Conservation (phyloP, 805 yeast genomes). For the Spathaspora gorwiae region DNA sequence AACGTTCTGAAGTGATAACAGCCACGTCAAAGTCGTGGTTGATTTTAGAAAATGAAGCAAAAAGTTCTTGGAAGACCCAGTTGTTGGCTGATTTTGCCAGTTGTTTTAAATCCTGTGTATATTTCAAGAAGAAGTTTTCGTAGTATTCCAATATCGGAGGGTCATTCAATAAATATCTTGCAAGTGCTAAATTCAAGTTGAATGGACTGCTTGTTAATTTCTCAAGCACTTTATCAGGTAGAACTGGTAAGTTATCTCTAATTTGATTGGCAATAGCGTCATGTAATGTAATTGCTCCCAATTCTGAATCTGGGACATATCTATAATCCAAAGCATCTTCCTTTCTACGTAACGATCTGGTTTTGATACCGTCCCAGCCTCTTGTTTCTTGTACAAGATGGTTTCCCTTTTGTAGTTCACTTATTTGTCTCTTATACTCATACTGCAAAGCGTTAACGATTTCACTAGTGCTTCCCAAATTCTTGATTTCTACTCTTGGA, state of each 20-base stretch:
- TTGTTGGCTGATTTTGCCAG: conserved; percentile 49
- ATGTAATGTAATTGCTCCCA: conserved; percentile 55
- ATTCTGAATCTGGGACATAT: conserved; percentile 91
- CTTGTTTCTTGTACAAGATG: conserved; percentile 61
- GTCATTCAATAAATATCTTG: conserved; percentile 58
- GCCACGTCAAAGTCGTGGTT: conserved; percentile 28
- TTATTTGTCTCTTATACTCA: conserved; percentile 71
- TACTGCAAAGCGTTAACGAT: conserved; percentile 68
- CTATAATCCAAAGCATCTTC: conserved; percentile 84
- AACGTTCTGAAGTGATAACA: conserved; percentile 31
- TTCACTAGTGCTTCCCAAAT: conserved; percentile 79
- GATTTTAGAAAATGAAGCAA: conserved; percentile 63
- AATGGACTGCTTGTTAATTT: conserved; percentile 48
- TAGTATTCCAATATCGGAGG: conserved; percentile 50
- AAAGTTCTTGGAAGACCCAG: conserved; percentile 79
- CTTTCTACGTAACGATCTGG: conserved; percentile 66
- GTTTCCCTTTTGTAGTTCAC: conserved; percentile 33
- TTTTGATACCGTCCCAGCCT: conserved; percentile 82
- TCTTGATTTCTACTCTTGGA: conserved; percentile 82
- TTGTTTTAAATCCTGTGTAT: conserved; percentile 15
- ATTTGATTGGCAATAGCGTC: conserved; percentile 40
- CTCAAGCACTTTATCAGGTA: conserved; percentile 58
- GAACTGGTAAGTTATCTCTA: conserved; percentile 41
- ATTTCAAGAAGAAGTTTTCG: conserved; percentile 30
- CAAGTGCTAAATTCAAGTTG: conserved; percentile 64